Evolutionary conservation across 352 stramenopile species (phyloP).

Genomic region (Globisporangium spiculum): DNA sequence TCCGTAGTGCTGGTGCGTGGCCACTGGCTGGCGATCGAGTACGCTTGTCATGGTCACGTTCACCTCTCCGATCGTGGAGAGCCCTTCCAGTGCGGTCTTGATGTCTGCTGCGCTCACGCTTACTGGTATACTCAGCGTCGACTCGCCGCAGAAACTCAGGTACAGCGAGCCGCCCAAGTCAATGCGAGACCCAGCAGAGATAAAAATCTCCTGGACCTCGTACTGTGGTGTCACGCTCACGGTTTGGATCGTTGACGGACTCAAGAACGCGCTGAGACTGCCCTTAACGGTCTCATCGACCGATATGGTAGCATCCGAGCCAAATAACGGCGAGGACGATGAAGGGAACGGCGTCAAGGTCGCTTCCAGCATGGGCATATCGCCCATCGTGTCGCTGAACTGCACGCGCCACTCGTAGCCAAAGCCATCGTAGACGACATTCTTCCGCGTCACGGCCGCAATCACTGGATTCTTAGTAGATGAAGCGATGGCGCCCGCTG

Average conservation of each 20-base stretch:
- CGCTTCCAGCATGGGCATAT: slow-evolving; percentile 37
- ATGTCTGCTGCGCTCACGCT: slow-evolving; percentile 38
- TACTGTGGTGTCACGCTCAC: slow-evolving; percentile 25
- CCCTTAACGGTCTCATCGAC: slow-evolving; percentile 49
- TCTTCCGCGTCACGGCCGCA: slow-evolving; percentile 35
- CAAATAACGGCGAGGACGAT: slow-evolving; percentile 7
- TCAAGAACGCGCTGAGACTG: slow-evolving; percentile 24
- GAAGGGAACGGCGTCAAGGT: slow-evolving; percentile 3
- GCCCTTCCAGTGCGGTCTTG: slow-evolving; percentile 53
- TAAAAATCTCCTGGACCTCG: slow-evolving; percentile 75
- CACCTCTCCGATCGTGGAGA: slow-evolving; percentile 59
- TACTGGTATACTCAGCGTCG: slow-evolving; percentile 44
- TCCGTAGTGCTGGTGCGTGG: slow-evolving; percentile 47
- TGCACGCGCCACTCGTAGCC: slow-evolving; percentile 70
- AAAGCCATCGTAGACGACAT: slow-evolving; percentile 44
- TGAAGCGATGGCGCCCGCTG: neutral
- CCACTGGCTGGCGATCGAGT: slow-evolving; percentile 21
- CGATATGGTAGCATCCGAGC: slow-evolving; percentile 24
- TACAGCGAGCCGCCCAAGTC: slow-evolving; percentile 53
- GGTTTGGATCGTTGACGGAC: slow-evolving; percentile 17
- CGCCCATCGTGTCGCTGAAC: slow-evolving; percentile 54
- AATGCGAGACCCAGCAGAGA: slow-evolving; percentile 56
- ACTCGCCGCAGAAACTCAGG: slow-evolving; percentile 65
- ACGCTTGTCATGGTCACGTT: slow-evolving; percentile 36
- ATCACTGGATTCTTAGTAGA: neutral